Evolutionary conservation across 2,329 filamentous ascomycete species (phyloP).

Genomic region (Xylariaceae sp.): DNA sequence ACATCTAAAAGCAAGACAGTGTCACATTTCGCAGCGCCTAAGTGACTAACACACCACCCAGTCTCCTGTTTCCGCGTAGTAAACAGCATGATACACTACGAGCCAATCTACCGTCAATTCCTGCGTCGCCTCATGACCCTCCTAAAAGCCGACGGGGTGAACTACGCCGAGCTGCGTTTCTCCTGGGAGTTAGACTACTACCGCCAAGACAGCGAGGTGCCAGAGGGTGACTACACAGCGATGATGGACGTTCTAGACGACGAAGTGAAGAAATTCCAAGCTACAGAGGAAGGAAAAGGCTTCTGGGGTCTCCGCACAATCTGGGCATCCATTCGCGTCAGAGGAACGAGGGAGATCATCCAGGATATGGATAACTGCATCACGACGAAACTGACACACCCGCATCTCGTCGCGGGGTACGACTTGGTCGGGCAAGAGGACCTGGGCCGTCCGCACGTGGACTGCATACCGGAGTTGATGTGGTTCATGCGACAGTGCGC

Average conservation of each 20-base stretch:
- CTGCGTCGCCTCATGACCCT: slow-evolving; percentile 68
- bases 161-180: slow-evolving; percentile 76
- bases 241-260: slow-evolving; percentile 74
- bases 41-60: background rate
- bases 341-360: slow-evolving; percentile 64
- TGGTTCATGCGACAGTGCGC: slow-evolving; percentile 89
- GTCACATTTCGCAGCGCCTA: background rate
- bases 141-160: slow-evolving; percentile 77
- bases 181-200: slow-evolving; percentile 73
- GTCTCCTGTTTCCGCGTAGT: slow-evolving; percentile 66
- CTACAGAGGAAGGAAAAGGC: slow-evolving; percentile 63
- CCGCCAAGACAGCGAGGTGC: slow-evolving; percentile 59
- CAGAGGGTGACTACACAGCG: slow-evolving; percentile 65
- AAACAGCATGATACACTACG: slow-evolving; percentile 77
- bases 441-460: slow-evolving; percentile 68
- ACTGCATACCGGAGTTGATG: slow-evolving; percentile 80
- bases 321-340: slow-evolving; percentile 71
- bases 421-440: slow-evolving; percentile 91
- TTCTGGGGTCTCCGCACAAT: slow-evolving; percentile 88
- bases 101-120: slow-evolving; percentile 81
- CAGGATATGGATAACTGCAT: slow-evolving; percentile 88
- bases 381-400: slow-evolving; percentile 72
- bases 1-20: background rate
- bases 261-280: slow-evolving; percentile 73
- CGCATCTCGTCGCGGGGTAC: slow-evolving; percentile 79